Conservation (phyloP, 768 basidiomycete species). For the Lyophyllum semitale region DNA sequence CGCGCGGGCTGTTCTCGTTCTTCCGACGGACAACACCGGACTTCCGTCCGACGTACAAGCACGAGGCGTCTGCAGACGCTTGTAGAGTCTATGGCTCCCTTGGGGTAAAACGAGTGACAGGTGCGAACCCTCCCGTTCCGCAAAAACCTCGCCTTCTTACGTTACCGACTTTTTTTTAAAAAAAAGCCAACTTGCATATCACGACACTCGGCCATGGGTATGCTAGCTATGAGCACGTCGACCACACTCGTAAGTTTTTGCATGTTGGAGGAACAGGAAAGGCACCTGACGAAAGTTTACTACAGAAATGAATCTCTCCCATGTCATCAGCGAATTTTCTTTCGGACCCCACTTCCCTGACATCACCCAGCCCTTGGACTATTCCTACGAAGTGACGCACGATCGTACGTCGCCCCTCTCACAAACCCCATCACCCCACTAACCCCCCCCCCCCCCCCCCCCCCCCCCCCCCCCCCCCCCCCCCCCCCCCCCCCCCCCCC, state of each 20-base stretch:
- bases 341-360: conserved; percentile 97
- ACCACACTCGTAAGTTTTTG: conserved; percentile 68
- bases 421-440: too few species aligned
- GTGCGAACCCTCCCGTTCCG: conserved; percentile 33
- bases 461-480: too few species aligned
- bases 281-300: too few species aligned
- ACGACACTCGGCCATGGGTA: conserved; percentile 97
- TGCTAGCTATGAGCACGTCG: conserved; percentile 81
- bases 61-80: conserved; percentile 67
- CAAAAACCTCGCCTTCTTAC: too few species aligned
- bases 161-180: background rate
- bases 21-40: conserved; percentile 42
- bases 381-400: conserved; percentile 75
- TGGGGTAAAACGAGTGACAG: conserved; percentile 86
- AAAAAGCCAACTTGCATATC: conserved; percentile 88
- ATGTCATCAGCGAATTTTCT: conserved; percentile 95
- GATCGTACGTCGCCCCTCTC: conserved; percentile 52
- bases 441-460: too few species aligned
- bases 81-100: conserved; percentile 88
- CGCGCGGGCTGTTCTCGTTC: conserved; percentile 72
- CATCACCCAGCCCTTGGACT: conserved; percentile 92
- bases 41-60: conserved; percentile 76
- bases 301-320: conserved; percentile 93
- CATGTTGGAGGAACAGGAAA: too few species aligned
- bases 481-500: too few species aligned